Evolutionary conservation across 768 basidiomycete genomes (phyloP).

Genomic region (Rhizopogon vinicolor): DNA sequence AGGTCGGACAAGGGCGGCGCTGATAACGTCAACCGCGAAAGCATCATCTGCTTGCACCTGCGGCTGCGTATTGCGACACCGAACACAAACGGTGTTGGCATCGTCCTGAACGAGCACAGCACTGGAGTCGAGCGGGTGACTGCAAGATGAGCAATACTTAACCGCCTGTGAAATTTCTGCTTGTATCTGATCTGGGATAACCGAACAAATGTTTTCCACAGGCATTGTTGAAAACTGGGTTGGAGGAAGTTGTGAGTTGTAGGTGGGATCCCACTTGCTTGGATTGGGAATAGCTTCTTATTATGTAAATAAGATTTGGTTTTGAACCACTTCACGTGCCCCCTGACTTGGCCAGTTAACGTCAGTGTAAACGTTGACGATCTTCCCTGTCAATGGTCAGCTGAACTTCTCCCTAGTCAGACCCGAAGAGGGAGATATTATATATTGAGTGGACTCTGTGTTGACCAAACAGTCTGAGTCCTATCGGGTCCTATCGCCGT

Average conservation of each 20-base stretch:
- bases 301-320: too few species aligned
- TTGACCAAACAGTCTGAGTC: too few species aligned
- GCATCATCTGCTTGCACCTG: background rate
- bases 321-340: too few species aligned
- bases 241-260: background rate
- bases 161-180: slow-evolving; percentile 14
- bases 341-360: too few species aligned
- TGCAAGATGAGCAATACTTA: slow-evolving; percentile 30
- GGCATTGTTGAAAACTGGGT: background rate
- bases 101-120: slow-evolving; percentile 23
- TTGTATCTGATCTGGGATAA: background rate
- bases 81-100: slow-evolving; percentile 36
- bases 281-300: too few species aligned
- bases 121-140: slow-evolving; percentile 21
- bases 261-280: background rate
- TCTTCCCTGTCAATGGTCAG: too few species aligned
- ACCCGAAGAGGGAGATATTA: too few species aligned
- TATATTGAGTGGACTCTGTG: too few species aligned
- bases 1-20: slow-evolving; percentile 22
- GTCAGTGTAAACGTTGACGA: too few species aligned
- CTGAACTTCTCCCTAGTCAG: too few species aligned
- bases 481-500: too few species aligned
- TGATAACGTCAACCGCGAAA: slow-evolving; percentile 23
- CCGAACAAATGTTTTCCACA: background rate
- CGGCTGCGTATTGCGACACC: slow-evolving; percentile 37